Base-by-base conservation (phyloP, 1,284 basidiomycete genomes). In the Puccinia sorghi region DNA sequence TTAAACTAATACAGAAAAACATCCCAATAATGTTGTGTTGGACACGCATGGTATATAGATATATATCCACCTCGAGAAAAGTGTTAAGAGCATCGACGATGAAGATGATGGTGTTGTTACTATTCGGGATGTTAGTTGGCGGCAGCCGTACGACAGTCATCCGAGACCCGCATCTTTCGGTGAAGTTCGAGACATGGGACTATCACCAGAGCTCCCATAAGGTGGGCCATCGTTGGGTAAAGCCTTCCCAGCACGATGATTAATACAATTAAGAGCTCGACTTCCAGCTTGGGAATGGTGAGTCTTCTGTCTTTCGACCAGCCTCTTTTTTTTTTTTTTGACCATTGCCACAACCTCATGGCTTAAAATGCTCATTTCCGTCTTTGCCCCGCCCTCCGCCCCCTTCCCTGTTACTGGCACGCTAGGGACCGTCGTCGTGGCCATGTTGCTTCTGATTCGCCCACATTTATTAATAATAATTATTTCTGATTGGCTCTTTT, bases 181-280 rank as follows among this genome's bases (percentile, higher is more conserved):
- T 63, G 9, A 7, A 64, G 22, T 75, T 75, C 43, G 59, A 75
- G 32, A 75, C 73, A 7, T 54, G 39, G 48, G n/a, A 66, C 6
- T 75, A 75, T 20, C 73, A 75, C 17, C 59, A 75, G 48, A 75
- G 63, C 27, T 75, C 73, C 22, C 73, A 75, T 43, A 61, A 75
- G 41, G 50, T 75, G 7, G 73, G 73, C 17, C 61, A 61, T 22
- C 67, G 67, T 25, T 64, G 61, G 61, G 12, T 20, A 7, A 64
- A 13, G 22, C 41, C 20, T 5, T 13, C 20, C 8, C 17, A 25
- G 9, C 46, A 13, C 37, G 59, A 61, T 13, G 27, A 59, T n/a
- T 61, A 61, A 37, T 46, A 7, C 9, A 17, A 11, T 7, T 11
- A 46, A 46, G 15, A 13, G 43, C 8, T 46, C 43, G 43, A 46